These are phyloP conservation scores for Elaeis guineensis DNA, from an alignment of 176 grass and related monocot genomes.

Conservation along the genomic window DNA sequence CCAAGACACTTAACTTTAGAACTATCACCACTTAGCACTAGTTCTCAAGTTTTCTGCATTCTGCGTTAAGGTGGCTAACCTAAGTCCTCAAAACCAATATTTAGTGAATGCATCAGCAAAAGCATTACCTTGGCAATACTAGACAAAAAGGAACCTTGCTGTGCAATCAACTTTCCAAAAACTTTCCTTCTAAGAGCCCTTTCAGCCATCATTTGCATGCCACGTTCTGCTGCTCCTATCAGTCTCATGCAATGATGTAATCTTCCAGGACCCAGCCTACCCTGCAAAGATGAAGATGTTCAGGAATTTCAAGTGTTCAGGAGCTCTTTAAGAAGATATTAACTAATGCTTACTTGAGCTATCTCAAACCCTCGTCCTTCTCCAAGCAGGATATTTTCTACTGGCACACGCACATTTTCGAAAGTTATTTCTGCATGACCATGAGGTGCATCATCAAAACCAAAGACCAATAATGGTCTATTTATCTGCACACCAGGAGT, in stretches of 20 bases:
- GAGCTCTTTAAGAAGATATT: not conserved
- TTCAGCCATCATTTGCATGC: conserved; percentile 72
- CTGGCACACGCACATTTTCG: conserved; percentile 73
- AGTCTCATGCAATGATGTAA: conserved; percentile 95
- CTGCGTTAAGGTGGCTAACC: no score
- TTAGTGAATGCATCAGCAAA: not conserved
- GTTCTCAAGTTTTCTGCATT: no score
- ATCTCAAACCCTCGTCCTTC: conserved; percentile 93
- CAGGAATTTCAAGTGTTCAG: not conserved
- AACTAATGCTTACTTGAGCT: conserved; percentile 57
- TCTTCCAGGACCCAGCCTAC: conserved; percentile 91
- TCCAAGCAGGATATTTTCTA: conserved; percentile 75
- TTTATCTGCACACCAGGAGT: conserved; percentile 73
- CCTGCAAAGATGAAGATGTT: conserved; percentile 35
- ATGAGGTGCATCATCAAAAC: conserved; percentile 91
- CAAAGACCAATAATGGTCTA: conserved; percentile 83
- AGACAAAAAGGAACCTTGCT: conserved; percentile 84
- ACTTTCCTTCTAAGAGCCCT: conserved; percentile 70
- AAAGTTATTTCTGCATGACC: conserved; percentile 92
- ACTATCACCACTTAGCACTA: no score
- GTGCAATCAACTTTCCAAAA: conserved; percentile 77
- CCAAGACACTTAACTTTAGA: no score
- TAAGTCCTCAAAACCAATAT: no score
- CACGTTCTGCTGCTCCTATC: conserved; percentile 86
- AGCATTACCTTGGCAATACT: conserved; percentile 71